phyloP scores from a whole-genome alignment of 2,329 filamentous ascomycete species.

The Spiromastix sp. region DNA sequence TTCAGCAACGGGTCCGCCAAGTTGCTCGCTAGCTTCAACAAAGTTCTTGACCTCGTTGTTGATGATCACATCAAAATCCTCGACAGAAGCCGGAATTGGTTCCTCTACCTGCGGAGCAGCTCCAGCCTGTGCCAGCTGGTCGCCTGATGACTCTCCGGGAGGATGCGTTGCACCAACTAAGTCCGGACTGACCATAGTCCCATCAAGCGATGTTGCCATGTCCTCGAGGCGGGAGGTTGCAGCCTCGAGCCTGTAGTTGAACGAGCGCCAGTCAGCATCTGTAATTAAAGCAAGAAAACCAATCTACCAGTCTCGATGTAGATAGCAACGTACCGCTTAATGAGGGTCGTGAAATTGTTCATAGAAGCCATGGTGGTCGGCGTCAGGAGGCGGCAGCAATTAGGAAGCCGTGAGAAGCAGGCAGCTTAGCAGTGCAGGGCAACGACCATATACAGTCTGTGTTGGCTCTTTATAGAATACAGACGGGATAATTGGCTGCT shows the following conservation, averaged over 20 bases:
- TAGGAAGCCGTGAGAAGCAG: no score
- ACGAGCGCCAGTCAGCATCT: conserved; percentile 36
- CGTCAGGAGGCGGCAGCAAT: no score
- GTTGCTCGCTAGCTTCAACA: conserved; percentile 62
- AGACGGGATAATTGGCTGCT: no score
- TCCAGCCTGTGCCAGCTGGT: conserved; percentile 23
- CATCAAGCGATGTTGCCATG: conserved; percentile 64
- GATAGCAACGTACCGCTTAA: conserved; percentile 69
- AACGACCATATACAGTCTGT: no score
- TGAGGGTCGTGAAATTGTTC: conserved; percentile 93
- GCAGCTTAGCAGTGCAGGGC: no score
- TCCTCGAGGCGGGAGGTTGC: conserved; percentile 94
- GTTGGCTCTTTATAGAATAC: no score
- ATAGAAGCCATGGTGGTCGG: conserved; percentile 71
- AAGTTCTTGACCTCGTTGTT: conserved; percentile 64
- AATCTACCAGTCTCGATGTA: no score
- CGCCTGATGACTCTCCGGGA: conserved; percentile 17
- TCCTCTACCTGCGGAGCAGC: conserved; percentile 43
- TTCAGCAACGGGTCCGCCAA: conserved; percentile 68
- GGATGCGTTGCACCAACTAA: conserved; percentile 24
- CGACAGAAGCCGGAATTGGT: conserved; percentile 62
- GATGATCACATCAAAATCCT: conserved; percentile 78
- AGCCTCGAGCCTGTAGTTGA: conserved; percentile 70
- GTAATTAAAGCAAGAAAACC: no score
- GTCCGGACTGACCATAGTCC: conserved; percentile 34